Conservation (phyloP, 2,329 filamentous ascomycete genomes). For the Penicillium vulpinum region DNA sequence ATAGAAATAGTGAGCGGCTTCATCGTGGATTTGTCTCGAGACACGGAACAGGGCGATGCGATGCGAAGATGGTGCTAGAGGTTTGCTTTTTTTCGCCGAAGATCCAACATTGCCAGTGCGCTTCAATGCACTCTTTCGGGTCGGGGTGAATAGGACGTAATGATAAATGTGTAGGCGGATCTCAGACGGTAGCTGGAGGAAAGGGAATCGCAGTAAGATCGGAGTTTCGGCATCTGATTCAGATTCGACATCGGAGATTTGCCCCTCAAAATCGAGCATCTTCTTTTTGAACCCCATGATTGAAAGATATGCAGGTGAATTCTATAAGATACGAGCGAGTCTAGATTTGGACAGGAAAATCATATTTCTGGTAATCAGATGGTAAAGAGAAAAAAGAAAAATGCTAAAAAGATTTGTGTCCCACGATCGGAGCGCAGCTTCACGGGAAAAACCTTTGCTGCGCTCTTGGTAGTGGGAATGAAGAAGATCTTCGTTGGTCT, state of each 20-base stretch:
- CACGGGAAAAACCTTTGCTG: constrained; percentile 47
- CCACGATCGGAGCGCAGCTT: constrained; percentile 52
- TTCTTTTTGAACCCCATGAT: constrained; percentile 22
- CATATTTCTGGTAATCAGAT: constrained; percentile 24
- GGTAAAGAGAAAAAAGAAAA: constrained; percentile 4
- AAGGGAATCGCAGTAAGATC: constrained; percentile 44
- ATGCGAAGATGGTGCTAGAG: constrained; percentile 34
- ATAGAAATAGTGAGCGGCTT: constrained; percentile 55
- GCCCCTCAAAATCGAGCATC: constrained; percentile 15
- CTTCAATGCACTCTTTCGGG: constrained; percentile 27
- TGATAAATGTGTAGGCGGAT: constrained; percentile 54
- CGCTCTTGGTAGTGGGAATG: constrained; percentile 52
- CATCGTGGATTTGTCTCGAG: constrained; percentile 50
- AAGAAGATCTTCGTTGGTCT: constrained; percentile 45
- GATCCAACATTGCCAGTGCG: constrained; percentile 37
- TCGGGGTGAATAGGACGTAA: constrained; percentile 44
- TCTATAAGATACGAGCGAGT: constrained; percentile 24
- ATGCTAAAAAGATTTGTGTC: constrained; percentile 38
- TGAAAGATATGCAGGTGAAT: constrained; percentile 13
- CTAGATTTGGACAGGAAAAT: constrained; percentile 13
- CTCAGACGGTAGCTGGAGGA: constrained; percentile 56
- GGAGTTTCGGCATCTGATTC: constrained; percentile 21
- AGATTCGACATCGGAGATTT: constrained; percentile 17
- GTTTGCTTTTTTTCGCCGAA: constrained; percentile 38
- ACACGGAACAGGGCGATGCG: constrained; percentile 44